phyloP scores from a whole-genome alignment of 2,329 filamentous ascomycete species.

The Botryosphaeria agaves region DNA sequence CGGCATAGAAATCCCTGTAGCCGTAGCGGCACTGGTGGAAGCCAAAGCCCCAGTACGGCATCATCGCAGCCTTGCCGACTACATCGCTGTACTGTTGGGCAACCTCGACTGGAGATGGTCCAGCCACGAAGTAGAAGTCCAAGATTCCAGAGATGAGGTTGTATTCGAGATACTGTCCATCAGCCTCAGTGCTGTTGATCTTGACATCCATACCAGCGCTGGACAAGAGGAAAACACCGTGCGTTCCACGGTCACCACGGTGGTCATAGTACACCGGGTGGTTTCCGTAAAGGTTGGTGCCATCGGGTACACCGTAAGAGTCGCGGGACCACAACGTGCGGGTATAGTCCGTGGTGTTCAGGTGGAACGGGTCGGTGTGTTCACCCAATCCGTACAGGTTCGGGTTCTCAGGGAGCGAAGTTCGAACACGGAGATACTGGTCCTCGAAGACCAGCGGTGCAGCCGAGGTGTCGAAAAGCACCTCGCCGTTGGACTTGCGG shows the following conservation, averaged over 20 bases:
- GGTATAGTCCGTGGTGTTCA: slow-evolving; percentile 52
- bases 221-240: slow-evolving; percentile 45
- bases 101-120: slow-evolving; percentile 27
- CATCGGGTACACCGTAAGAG: slow-evolving; percentile 40
- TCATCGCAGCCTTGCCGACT: slow-evolving; percentile 27
- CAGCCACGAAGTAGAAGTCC: slow-evolving; percentile 40
- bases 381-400: slow-evolving; percentile 68
- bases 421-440: slow-evolving; percentile 59
- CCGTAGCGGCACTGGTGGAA: slow-evolving; percentile 36
- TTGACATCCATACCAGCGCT: slow-evolving; percentile 47
- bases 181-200: slow-evolving; percentile 42
- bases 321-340: slow-evolving; percentile 56
- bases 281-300: slow-evolving; percentile 52
- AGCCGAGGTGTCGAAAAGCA: slow-evolving; percentile 53
- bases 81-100: slow-evolving; percentile 33
- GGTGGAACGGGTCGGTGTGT: slow-evolving; percentile 51
- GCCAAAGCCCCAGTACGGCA: slow-evolving; percentile 34
- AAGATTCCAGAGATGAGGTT: slow-evolving; percentile 61
- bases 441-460: slow-evolving; percentile 55
- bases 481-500: slow-evolving; percentile 37
- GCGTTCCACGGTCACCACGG: slow-evolving; percentile 36
- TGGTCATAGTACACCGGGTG: slow-evolving; percentile 66
- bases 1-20: slow-evolving; percentile 40
- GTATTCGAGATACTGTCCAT: slow-evolving; percentile 59
- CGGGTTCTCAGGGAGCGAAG: slow-evolving; percentile 48